Percentiles rank a stretch among this genome's conserved stretches.
Evolutionary conservation across 768 basidiomycete genomes (phyloP).

Genomic region (Butyriboletus loyo): DNA sequence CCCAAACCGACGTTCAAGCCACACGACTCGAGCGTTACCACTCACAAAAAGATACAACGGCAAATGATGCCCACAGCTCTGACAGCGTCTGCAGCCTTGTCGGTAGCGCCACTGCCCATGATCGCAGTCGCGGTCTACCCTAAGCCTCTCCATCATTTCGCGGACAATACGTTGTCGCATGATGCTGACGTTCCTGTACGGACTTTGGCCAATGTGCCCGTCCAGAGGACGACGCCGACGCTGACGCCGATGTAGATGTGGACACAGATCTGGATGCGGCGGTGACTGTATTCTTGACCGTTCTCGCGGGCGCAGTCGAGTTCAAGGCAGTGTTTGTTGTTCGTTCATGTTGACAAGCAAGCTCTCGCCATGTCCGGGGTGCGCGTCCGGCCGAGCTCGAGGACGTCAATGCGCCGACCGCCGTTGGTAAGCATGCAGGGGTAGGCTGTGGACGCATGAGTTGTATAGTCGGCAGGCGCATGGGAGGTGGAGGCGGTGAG

Average conservation of each 20-base stretch:
- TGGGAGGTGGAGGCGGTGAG: not conserved
- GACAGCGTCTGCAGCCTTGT: conserved; percentile 43
- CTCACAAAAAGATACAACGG: conserved; percentile 50
- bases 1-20: not conserved
- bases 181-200: not conserved
- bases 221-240: not conserved
- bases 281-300: not conserved
- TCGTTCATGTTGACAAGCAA: not conserved
- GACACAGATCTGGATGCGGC: too few relatives aligned
- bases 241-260: too few relatives aligned
- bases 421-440: conserved; percentile 1
- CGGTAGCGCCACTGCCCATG: conserved; percentile 43
- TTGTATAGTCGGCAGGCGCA: too few relatives aligned
- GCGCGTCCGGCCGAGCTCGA: not conserved
- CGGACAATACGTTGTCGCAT: conserved; percentile 24
- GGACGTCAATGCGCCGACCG: not conserved
- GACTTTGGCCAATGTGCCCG: not conserved
- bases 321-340: not conserved
- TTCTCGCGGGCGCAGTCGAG: not conserved
- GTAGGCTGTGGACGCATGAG: not conserved
- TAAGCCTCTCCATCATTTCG: conserved; percentile 37
- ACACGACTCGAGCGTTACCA: too few relatives aligned
- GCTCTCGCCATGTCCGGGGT: too few relatives aligned
- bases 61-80: conserved; percentile 42
- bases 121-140: conserved; percentile 53